Evolutionary conservation across 2,329 filamentous ascomycete genomes (phyloP).

Genomic region (Tolypocladium paradoxum): DNA sequence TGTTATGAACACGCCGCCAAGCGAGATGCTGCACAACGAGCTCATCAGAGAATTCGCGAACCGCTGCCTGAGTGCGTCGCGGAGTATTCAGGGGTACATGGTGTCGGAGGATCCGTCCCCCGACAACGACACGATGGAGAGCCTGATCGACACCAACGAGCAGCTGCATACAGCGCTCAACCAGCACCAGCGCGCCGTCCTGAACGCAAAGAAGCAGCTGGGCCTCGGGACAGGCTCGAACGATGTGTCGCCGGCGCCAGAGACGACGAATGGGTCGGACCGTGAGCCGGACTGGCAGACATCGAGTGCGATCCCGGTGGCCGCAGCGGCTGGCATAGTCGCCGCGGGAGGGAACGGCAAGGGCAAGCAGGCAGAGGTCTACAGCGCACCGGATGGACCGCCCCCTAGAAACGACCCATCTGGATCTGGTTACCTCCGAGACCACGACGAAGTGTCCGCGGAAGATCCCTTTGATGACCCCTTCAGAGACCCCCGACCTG

Average conservation of each 20-base stretch:
- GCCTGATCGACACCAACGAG: slow-evolving; percentile 89
- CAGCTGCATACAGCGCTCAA: slow-evolving; percentile 73
- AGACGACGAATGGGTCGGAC: slow-evolving; percentile 18
- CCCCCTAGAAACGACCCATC: slow-evolving; percentile 10
- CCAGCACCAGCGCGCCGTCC: slow-evolving; percentile 71
- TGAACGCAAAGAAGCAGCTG: slow-evolving; percentile 48
- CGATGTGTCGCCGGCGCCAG: slow-evolving; percentile 15
- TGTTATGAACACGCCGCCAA: slow-evolving; percentile 69
- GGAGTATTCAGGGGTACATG: slow-evolving; percentile 81
- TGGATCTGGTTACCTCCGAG: slow-evolving; percentile 13
- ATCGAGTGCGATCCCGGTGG: neutral
- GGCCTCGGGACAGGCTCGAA: slow-evolving; percentile 24
- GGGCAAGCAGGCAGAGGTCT: slow-evolving; percentile 22
- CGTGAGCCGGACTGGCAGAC: slow-evolving; percentile 8
- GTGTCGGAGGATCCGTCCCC: slow-evolving; percentile 65
- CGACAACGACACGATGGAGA: slow-evolving; percentile 90
- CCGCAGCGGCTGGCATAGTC: neutral
- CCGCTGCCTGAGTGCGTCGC: slow-evolving; percentile 69
- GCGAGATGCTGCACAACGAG: slow-evolving; percentile 72
- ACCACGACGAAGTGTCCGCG: slow-evolving; percentile 8
- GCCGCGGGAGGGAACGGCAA: slow-evolving; percentile 16
- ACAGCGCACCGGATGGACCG: slow-evolving; percentile 13
- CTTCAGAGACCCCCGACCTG: slow-evolving; percentile 18
- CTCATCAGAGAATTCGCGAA: slow-evolving; percentile 86
- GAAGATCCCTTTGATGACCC: slow-evolving; percentile 24